Percentiles rank a stretch among this genome's conserved stretches.
Conservation (phyloP, 306 rosid species). For the Ceratonia siliqua region DNA sequence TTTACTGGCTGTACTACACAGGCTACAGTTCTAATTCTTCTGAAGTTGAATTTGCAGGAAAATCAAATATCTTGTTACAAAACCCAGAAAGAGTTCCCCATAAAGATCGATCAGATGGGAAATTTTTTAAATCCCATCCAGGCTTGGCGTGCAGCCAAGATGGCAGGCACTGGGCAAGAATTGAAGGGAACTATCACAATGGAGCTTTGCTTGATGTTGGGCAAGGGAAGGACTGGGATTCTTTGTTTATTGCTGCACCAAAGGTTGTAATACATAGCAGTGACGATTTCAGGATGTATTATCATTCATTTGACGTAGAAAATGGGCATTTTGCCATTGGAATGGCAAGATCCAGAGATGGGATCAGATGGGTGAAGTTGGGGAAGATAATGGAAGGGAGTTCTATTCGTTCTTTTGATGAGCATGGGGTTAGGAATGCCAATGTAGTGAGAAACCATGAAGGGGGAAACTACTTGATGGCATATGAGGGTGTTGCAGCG, state of each 20-base stretch:
- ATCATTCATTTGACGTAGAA: conserved; percentile 48
- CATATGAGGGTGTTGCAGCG: conserved; percentile 50
- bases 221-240: conserved; percentile 48
- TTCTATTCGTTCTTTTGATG: conserved; percentile 39
- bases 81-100: conserved; percentile 32
- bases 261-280: conserved; percentile 46
- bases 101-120: neutral
- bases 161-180: conserved; percentile 61
- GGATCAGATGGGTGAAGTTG: conserved; percentile 51
- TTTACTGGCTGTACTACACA: conserved; percentile 54
- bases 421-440: conserved; percentile 43
- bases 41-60: conserved; percentile 17
- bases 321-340: conserved; percentile 38
- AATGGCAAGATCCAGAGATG: conserved; percentile 62
- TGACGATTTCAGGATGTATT: conserved; percentile 57
- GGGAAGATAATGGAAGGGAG: conserved; percentile 48
- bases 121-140: conserved; percentile 37
- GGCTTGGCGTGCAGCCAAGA: conserved; percentile 62
- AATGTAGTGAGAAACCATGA: conserved; percentile 40
- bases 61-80: neutral
- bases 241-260: conserved; percentile 41
- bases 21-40: conserved; percentile 45
- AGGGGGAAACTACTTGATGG: conserved; percentile 52
- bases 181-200: conserved; percentile 61
- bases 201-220: conserved; percentile 59